phyloP scores from a whole-genome alignment of 73 alveolate genomes.

The Stentor roeselii region DNA sequence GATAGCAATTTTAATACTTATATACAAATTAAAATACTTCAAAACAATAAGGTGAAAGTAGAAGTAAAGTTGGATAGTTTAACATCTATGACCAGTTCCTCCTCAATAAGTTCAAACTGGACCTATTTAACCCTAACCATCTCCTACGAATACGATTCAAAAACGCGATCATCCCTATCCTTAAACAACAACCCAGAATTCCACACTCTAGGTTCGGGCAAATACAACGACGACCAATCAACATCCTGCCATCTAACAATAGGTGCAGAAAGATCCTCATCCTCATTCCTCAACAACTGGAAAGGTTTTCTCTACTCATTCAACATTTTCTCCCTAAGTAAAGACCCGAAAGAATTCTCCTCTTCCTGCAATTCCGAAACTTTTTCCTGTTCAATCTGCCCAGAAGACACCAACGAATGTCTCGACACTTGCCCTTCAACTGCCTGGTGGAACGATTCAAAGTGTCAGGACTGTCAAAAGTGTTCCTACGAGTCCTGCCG shows the following conservation, averaged over 20 bases:
- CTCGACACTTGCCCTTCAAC: neutral
- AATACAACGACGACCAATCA: neutral
- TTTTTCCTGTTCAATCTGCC: constrained; percentile 17
- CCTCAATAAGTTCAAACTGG: neutral
- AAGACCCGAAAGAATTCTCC: neutral
- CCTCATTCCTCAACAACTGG: neutral
- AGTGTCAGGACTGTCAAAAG: neutral
- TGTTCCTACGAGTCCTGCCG: neutral
- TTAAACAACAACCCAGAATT: neutral
- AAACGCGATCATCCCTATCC: neutral
- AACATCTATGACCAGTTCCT: neutral
- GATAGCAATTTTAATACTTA: neutral
- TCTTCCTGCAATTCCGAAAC: neutral
- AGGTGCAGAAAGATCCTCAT: neutral
- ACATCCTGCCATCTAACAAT: neutral
- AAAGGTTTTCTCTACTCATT: neutral
- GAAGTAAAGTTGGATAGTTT: neutral
- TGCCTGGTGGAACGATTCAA: constrained; percentile 6
- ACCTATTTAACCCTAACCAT: neutral
- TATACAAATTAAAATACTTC: neutral
- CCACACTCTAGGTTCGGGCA: neutral
- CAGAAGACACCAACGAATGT: neutral
- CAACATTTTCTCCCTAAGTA: neutral
- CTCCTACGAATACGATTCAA: neutral
- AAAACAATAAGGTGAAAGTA: neutral